Conservation (phyloP, 306 rosid species). For the Acacia confusa region DNA sequence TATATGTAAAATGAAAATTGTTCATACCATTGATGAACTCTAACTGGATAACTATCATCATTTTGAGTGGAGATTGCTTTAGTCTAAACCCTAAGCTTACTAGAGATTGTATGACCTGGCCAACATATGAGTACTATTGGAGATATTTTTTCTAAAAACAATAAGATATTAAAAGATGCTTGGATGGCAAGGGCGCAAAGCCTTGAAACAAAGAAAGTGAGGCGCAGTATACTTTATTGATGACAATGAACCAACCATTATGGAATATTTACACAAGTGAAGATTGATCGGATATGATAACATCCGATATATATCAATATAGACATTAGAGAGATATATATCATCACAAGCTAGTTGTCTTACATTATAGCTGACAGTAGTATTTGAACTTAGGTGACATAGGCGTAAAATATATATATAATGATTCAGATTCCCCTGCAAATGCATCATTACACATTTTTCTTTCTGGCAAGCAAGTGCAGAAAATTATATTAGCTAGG, state of each 20-base stretch:
- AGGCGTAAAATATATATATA: constrained; percentile 20
- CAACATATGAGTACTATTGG: background rate
- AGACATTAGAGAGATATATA: background rate
- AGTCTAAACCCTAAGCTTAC: background rate
- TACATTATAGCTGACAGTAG: constrained; percentile 10
- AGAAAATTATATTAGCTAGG: background rate
- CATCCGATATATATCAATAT: background rate
- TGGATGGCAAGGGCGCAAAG: background rate
- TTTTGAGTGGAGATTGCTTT: background rate
- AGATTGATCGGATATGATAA: background rate
- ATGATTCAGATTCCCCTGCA: constrained; percentile 34
- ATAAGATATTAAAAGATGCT: background rate
- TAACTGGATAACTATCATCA: background rate
- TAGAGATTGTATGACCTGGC: background rate
- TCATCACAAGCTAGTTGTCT: constrained; percentile 23
- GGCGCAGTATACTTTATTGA: background rate
- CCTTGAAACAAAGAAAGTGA: background rate
- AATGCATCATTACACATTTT: constrained; percentile 7
- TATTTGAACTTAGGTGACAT: constrained; percentile 49
- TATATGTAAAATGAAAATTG: background rate
- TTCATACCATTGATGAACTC: background rate
- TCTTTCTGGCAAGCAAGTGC: constrained; percentile 16
- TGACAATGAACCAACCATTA: background rate
- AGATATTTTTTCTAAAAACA: constrained; percentile 15
- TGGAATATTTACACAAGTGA: background rate